These are phyloP conservation scores for Pluteus cervinus DNA, from an alignment of 768 basidiomycete species.

Conservation along the genomic window DNA sequence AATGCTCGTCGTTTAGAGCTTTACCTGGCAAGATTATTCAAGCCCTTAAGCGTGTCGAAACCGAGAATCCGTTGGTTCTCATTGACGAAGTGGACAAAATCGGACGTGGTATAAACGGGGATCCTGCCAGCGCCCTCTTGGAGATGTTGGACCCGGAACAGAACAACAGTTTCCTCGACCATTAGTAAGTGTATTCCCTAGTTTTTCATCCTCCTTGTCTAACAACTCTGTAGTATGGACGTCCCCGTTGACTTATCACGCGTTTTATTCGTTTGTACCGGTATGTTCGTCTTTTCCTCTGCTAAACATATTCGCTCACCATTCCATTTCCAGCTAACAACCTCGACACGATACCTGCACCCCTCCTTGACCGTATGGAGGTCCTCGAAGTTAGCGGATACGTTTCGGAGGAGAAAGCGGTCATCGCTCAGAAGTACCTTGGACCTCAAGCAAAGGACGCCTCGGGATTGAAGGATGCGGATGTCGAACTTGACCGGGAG, in stretches of 20 bases:
- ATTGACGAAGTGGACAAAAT: conserved; percentile 98
- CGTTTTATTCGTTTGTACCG: conserved; percentile 96
- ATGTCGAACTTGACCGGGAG: conserved; percentile 70
- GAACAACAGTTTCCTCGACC: conserved; percentile 90
- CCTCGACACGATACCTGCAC: conserved; percentile 90
- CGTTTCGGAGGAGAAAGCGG: conserved; percentile 87
- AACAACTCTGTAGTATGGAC: conserved; percentile 65
- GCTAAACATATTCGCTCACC: too few relatives aligned
- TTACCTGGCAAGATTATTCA: conserved; percentile 95
- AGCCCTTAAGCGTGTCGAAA: conserved; percentile 87
- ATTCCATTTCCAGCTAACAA: too few relatives aligned
- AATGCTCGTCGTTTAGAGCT: too few relatives aligned
- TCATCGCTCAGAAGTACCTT: conserved; percentile 83
- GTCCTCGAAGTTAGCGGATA: conserved; percentile 94
- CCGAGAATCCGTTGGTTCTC: conserved; percentile 89
- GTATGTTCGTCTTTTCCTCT: too few relatives aligned
- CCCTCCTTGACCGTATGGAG: conserved; percentile 93
- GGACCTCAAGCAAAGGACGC: conserved; percentile 92
- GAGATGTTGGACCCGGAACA: conserved; percentile 97
- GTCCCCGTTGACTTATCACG: conserved; percentile 94
- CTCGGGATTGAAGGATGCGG: conserved; percentile 78
- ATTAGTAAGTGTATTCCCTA: conserved; percentile 64
- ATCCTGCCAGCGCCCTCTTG: conserved; percentile 84
- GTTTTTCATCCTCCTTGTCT: conserved; percentile 4
- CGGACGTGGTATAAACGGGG: conserved; percentile 84